Base-by-base conservation (phyloP, 768 basidiomycete species). In the Gloeostereum incarnatum region DNA sequence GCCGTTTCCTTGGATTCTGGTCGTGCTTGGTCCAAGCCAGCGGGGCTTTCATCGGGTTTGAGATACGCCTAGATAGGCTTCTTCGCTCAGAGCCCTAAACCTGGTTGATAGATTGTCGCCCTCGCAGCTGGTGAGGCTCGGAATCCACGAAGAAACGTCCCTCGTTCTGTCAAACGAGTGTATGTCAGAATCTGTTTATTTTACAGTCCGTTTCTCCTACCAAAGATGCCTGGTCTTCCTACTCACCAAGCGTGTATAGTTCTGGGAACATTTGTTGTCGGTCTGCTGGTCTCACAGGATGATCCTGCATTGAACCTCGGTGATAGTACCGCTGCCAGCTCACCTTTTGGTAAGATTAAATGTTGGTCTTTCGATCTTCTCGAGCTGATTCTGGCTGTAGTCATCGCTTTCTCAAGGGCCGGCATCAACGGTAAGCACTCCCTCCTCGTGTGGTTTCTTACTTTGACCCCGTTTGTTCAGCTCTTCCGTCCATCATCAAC, bases 211-310 rank as follows among this genome's bases (percentile, higher is more conserved):
- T 22, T 39, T 14, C 4, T 40, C 26, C 22, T 35, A n/a, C n/a
- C n/a, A n/a, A n/a, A n/a, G n/a, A n/a, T n/a, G n/a, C n/a, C n/a
- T n/a, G n/a, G n/a, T n/a, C n/a, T n/a, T n/a, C n/a, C n/a, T n/a
- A n/a, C n/a, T n/a, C n/a, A n/a, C n/a, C n/a, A n/a, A n/a, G n/a
- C n/a, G 19, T 26, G 44, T 27, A 38, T 40, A n/a, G 21, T 74
- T 34, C 55, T 72, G 33, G 69, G 70, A 29, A 52, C 69, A 36
- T 48, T 75, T 40, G 60, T 72, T 44, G 63, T 81, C 26, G 85
- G 86, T 42, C 77, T 91, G 78, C 66, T 89, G 27, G 82, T 92
- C 31, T 73, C 83, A 1, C 83, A 69, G 46, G 62, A 78, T 49
- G 77, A 89, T 52, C 51, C 56, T 0, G 51, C 57, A 8, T 61